These are phyloP conservation scores for Boletus smithii DNA, from an alignment of 1,284 basidiomycete genomes.

Conservation along the genomic window DNA sequence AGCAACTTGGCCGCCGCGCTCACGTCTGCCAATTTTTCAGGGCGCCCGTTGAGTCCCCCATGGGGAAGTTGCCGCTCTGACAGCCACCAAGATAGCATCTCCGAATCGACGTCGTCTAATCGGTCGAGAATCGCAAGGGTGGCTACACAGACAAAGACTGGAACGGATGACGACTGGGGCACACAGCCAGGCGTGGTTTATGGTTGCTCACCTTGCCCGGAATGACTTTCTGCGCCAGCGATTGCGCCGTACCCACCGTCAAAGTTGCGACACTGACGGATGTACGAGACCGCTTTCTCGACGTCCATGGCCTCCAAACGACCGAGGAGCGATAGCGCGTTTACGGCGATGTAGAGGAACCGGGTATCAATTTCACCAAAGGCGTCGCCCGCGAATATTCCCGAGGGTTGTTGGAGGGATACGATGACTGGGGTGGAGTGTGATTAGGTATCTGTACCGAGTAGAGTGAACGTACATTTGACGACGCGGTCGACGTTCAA, in stretches of 20 bases:
- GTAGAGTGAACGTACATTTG: constrained; percentile 50
- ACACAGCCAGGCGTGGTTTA: neutral
- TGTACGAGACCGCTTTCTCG: constrained; percentile 70
- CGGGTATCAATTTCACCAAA: constrained; percentile 93
- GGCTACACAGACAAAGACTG: constrained; percentile 89
- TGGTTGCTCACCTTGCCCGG: constrained; percentile 71
- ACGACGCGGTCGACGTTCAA: constrained; percentile 70
- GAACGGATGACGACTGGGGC: neutral
- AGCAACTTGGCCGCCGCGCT: constrained; percentile 24
- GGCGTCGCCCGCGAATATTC: constrained; percentile 85
- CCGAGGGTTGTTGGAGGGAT: constrained; percentile 79
- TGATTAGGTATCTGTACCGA: constrained; percentile 1
- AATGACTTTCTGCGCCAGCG: constrained; percentile 89
- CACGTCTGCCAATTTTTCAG: constrained; percentile 97
- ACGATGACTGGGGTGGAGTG: constrained; percentile 61
- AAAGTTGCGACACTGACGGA: constrained; percentile 83
- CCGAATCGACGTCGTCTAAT: constrained; percentile 72
- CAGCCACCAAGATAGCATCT: constrained; percentile 88
- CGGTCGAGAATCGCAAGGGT: constrained; percentile 84
- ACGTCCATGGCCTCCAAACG: constrained; percentile 60
- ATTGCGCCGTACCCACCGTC: constrained; percentile 91
- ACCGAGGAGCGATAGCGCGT: constrained; percentile 79
- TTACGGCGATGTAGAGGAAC: constrained; percentile 86
- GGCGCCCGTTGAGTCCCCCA: constrained; percentile 93
- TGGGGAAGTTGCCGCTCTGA: constrained; percentile 90